phyloP scores from a whole-genome alignment of 495 filamentous ascomycete species.

The Penicillium egyptiacum region DNA sequence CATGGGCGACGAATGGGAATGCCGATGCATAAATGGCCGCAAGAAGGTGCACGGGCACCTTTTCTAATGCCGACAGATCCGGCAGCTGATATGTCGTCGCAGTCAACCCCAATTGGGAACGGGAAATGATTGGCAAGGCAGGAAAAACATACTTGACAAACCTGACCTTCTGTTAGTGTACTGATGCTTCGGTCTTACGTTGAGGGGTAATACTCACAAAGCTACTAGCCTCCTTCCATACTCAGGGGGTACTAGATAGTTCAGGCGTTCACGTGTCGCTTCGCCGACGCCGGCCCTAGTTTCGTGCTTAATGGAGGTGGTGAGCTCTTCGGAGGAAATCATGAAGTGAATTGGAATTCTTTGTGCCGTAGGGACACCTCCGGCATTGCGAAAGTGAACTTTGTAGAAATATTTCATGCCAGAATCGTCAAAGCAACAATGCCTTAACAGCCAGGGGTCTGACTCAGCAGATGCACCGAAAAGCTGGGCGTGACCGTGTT shows the following conservation, averaged over 20 bases:
- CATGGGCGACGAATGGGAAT: slow-evolving; percentile 33
- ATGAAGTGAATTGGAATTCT: slow-evolving; percentile 40
- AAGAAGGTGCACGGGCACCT: slow-evolving; percentile 32
- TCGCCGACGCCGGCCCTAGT: slow-evolving; percentile 23
- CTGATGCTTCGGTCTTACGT: no score
- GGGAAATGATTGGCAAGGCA: slow-evolving; percentile 33
- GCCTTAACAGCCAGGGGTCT: slow-evolving; percentile 39
- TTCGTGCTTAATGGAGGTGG: slow-evolving; percentile 24
- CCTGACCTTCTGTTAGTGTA: slow-evolving; percentile 13
- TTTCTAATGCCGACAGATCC: slow-evolving; percentile 20
- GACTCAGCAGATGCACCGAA: slow-evolving; percentile 40
- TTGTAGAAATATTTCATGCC: slow-evolving; percentile 38
- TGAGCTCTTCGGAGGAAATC: slow-evolving; percentile 32
- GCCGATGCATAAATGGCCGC: slow-evolving; percentile 41
- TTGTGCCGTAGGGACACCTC: slow-evolving; percentile 35
- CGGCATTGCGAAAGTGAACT: slow-evolving; percentile 39
- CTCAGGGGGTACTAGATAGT: slow-evolving; percentile 28
- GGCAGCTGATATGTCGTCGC: slow-evolving; percentile 20
- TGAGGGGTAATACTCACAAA: slow-evolving; percentile 20
- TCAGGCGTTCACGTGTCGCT: slow-evolving; percentile 28
- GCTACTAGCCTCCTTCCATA: slow-evolving; percentile 32
- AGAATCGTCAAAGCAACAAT: slow-evolving; percentile 39
- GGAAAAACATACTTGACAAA: slow-evolving; percentile 38
- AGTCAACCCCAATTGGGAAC: slow-evolving; percentile 30
- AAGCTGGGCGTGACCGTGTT: slow-evolving; percentile 34